Base-by-base conservation (phyloP, 78 protist species). In the Planoprotostelium fungivorum region DNA sequence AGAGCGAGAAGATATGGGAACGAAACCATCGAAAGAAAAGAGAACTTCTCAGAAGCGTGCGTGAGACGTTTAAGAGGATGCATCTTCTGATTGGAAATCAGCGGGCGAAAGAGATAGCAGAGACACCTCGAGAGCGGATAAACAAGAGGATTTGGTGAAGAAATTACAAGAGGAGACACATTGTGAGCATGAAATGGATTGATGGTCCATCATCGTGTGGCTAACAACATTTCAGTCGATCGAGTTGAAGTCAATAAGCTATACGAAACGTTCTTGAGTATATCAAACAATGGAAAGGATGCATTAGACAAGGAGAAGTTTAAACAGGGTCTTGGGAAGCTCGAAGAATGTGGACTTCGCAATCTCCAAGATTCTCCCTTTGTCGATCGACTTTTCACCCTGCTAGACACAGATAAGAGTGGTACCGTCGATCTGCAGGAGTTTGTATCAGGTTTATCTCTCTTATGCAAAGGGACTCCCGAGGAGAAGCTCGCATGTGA, bases 311-410 rank as follows among this genome's bases (percentile, higher is more conserved):
- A 91, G 38, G 87, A 87, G 38, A 86, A 38, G 86, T 93, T 93
- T 88, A 93, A 88, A 84, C 38, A 38, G 31, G 95, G 95, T 88
- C 89, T 93, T 35, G 38, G 34, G 34, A 39, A 38, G 63, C 90
- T 93, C 73, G 90, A 89, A 35, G 85, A 73, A 83, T 86, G 90
- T n/a, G 95, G 95, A 36, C 86, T 93, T n/a, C 90, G 90, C 92
- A 93, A 93, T 84, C 91, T 93, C 31, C 92, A 93, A 34, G 87
- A 90, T 73, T 73, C 95, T 29, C 95, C 95, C 85, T 93, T 93
- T 90, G 88, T 86, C n/a, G 95, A 93, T 84, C 90, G 95, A 85
- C 85, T 93, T 39, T 93, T 93, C 35, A 92, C 89, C 51, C 84
- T 93, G 29, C 38, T 93, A 1, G 95, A 93, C 84, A 88, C 89